These are phyloP conservation scores for Fusarium nelsonii DNA, from an alignment of 2,329 filamentous ascomycete species.

Conservation along the genomic window DNA sequence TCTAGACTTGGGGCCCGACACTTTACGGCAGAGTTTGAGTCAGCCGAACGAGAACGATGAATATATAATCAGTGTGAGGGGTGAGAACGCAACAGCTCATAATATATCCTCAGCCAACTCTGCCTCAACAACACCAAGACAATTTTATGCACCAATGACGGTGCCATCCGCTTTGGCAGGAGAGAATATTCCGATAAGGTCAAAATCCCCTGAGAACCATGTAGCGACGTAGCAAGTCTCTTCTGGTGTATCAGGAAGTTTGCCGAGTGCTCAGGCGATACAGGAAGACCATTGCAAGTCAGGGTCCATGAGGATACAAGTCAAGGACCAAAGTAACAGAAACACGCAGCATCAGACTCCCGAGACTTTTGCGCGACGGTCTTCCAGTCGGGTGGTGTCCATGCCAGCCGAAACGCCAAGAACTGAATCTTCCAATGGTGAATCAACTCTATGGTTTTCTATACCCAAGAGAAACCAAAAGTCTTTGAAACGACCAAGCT, in stretches of 20 bases:
- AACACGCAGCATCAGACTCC: not conserved
- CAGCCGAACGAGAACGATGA: not conserved
- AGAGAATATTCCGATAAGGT: not conserved
- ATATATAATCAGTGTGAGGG: not conserved
- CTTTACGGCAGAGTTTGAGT: not conserved
- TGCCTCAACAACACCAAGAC: constrained; percentile 37
- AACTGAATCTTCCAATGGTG: not conserved
- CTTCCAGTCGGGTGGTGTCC: not conserved
- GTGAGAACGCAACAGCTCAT: not conserved
- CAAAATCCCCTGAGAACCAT: constrained; percentile 11
- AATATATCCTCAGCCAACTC: constrained; percentile 14
- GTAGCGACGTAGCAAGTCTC: constrained; percentile 40
- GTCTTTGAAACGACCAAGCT: constrained; percentile 24
- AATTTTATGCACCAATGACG: constrained; percentile 47
- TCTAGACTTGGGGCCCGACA: not conserved
- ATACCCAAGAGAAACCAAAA: constrained; percentile 27
- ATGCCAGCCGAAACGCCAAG: constrained; percentile 4
- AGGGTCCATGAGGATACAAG: not conserved
- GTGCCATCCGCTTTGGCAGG: constrained; percentile 18
- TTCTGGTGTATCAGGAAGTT: constrained; percentile 2
- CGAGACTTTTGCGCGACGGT: not conserved
- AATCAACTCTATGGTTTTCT: constrained; percentile 8
- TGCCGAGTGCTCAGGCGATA: not conserved
- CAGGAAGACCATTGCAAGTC: not conserved
- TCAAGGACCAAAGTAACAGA: not conserved